Evolutionary conservation across 331 rosid genomes (phyloP).

Genomic region (Spiraea crenata): DNA sequence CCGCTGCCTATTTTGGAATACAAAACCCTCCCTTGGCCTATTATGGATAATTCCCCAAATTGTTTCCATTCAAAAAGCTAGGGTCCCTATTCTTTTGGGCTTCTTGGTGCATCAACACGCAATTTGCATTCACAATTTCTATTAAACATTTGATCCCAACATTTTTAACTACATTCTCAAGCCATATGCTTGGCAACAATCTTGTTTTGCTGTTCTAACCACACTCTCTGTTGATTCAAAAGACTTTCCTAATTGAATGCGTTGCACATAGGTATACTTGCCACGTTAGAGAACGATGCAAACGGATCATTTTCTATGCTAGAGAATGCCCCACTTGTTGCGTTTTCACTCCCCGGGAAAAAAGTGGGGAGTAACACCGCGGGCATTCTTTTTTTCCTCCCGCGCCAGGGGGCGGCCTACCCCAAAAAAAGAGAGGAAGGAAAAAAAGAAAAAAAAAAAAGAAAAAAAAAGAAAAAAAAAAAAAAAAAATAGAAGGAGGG

Average conservation of each 20-base stretch:
- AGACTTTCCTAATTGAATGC: slow-evolving; percentile 39
- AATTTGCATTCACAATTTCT: not conserved
- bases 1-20: no score
- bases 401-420: no score
- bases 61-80: no score
- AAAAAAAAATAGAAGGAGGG: no score
- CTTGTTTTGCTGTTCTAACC: slow-evolving; percentile 80
- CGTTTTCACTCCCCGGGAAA: not conserved
- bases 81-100: no score
- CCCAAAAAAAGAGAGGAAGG: no score
- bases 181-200: slow-evolving; percentile 55
- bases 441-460: no score
- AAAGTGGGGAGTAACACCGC: no score
- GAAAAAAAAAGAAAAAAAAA: no score
- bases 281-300: slow-evolving; percentile 30
- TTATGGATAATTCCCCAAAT: no score
- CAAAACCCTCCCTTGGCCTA: no score
- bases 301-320: slow-evolving; percentile 47
- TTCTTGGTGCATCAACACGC: not conserved
- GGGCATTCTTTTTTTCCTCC: no score
- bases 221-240: slow-evolving; percentile 44
- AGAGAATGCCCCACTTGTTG: not conserved
- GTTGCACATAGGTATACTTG: not conserved
- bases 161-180: slow-evolving; percentile 23
- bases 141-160: not conserved